phyloP scores from a whole-genome alignment of 192 early-diverging fungal genomes.

The Radiomyces spectabilis region DNA sequence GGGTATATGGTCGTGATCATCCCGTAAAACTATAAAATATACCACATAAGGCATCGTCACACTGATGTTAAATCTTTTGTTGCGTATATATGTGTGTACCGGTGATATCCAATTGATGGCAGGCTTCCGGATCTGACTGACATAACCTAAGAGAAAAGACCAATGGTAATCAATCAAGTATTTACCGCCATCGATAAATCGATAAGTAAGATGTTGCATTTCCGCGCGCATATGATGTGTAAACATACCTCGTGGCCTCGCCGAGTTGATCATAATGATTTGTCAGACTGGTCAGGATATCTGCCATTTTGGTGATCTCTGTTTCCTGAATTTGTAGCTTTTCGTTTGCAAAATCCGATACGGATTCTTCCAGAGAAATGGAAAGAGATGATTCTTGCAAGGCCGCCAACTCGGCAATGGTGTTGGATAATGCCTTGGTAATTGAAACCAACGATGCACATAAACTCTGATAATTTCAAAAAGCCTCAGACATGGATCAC shows the following conservation, averaged over 20 bases:
- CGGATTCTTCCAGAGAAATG: conserved; percentile 32
- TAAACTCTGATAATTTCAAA: conserved; percentile 1
- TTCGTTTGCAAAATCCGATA: conserved; percentile 29
- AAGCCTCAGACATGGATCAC: neutral
- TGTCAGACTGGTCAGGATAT: conserved; percentile 34
- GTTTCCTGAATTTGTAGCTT: conserved; percentile 37
- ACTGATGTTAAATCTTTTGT: no score
- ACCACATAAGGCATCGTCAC: no score
- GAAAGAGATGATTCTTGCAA: conserved; percentile 8
- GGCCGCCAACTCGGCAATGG: neutral
- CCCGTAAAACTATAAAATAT: conserved; percentile 10
- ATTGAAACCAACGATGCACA: conserved; percentile 4
- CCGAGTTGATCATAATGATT: conserved; percentile 47
- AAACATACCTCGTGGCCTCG: conserved; percentile 31
- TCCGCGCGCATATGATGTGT: neutral
- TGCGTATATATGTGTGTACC: no score
- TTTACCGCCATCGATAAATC: neutral
- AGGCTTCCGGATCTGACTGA: conserved; percentile 10
- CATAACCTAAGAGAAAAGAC: conserved; percentile 5
- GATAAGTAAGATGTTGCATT: neutral
- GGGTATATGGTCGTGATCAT: conserved; percentile 22
- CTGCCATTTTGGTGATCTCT: conserved; percentile 39
- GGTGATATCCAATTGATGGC: conserved; percentile 17
- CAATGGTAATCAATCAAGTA: neutral
- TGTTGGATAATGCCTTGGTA: conserved; percentile 8